These are phyloP conservation scores for Edaphochlamys debaryana DNA, from an alignment of 139 green algal species.

Conservation along the genomic window DNA sequence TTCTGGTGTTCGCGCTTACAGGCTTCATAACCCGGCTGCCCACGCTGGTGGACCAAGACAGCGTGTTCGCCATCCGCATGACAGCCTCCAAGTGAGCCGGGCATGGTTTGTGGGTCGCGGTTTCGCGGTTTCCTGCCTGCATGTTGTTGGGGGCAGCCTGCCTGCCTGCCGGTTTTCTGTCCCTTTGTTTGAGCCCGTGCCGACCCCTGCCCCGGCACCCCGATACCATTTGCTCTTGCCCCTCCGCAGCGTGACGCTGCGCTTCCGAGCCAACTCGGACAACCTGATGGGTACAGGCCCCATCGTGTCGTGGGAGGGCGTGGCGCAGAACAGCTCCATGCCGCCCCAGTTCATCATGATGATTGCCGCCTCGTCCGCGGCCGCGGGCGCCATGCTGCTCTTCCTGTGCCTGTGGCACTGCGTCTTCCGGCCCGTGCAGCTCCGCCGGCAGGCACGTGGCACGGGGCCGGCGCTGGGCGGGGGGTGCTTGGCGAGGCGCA, in stretches of 20 bases:
- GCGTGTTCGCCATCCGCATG: neutral
- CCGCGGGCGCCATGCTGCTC: conserved; percentile 36
- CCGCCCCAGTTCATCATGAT: conserved; percentile 45
- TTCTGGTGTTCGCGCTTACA: too few species aligned
- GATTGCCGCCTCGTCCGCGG: conserved; percentile 29
- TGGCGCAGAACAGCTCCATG: neutral
- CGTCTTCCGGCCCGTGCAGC: conserved; percentile 39
- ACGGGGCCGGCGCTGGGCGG: too few species aligned
- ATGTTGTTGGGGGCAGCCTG: too few species aligned
- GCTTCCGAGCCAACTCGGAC: neutral
- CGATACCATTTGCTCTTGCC: too few species aligned
- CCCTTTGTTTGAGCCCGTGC: too few species aligned
- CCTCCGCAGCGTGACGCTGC: conserved; percentile 12
- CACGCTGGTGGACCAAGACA: neutral
- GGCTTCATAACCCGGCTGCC: neutral
- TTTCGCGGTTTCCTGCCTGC: too few species aligned
- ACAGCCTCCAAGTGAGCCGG: neutral
- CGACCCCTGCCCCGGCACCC: too few species aligned
- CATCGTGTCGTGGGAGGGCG: neutral
- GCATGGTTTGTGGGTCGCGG: neutral
- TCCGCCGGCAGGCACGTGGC: conserved; percentile 23
- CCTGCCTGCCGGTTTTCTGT: too few species aligned
- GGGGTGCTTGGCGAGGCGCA: neutral
- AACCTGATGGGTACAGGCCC: neutral
- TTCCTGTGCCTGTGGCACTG: conserved; percentile 45